A percentile compares a stretch with the other conserved stretches of the same genome.
Conservation (phyloP, 192 early-diverging fungal genomes). For the Funneliformis mosseae region DNA sequence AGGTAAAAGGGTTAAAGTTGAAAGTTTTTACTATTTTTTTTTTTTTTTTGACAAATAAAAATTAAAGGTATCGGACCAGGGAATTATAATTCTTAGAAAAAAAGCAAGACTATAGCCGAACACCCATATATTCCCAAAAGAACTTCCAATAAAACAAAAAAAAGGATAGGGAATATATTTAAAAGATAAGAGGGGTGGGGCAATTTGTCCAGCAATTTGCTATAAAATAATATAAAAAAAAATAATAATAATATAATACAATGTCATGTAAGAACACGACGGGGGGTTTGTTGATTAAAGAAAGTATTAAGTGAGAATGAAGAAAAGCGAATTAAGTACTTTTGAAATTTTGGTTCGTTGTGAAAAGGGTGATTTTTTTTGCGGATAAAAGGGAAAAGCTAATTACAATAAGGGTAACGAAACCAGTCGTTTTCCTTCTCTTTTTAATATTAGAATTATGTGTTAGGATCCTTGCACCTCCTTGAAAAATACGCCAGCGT, state of each 20-base stretch:
- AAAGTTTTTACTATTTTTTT: not conserved
- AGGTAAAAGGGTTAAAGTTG: not conserved
- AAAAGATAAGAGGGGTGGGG: not conserved
- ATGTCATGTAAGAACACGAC: conserved; percentile 17
- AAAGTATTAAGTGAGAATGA: conserved; percentile 19
- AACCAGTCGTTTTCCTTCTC: conserved; percentile 21
- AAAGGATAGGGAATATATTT: conserved; percentile 1
- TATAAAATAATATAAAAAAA: not conserved
- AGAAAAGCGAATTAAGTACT: conserved; percentile 1
- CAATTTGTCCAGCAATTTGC: conserved; percentile 18
- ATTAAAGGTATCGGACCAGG: not conserved
- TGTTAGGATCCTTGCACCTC: not conserved
- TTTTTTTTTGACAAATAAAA: not conserved
- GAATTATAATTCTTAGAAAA: not conserved
- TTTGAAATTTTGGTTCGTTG: conserved; percentile 15
- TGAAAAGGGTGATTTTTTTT: not conserved
- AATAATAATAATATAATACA: conserved; percentile 15
- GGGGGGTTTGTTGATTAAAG: conserved; percentile 6
- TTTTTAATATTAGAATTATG: conserved; percentile 8
- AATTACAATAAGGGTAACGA: conserved; percentile 18
- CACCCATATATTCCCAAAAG: not conserved
- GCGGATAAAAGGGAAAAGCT: not conserved
- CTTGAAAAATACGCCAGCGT: not conserved
- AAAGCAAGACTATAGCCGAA: not conserved
- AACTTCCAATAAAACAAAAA: conserved; percentile 6